Evolutionary conservation across 805 yeast species (phyloP).

Genomic region (Wickerhamomyces alni): DNA sequence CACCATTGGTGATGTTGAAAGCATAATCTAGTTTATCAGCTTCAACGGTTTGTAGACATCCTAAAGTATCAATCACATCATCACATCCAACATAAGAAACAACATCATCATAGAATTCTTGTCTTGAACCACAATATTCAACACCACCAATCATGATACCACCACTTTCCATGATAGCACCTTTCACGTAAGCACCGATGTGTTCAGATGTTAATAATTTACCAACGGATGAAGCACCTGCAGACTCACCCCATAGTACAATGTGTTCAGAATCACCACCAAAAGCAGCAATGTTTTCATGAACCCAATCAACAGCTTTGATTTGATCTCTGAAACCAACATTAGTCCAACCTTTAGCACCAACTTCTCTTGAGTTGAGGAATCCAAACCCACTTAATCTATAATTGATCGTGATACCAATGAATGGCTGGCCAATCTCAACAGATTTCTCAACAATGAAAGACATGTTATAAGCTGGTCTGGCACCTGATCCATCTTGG

Average conservation of each 20-base stretch:
- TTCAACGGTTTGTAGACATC: slow-evolving; percentile 12
- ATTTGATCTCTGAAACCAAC: slow-evolving; percentile 32
- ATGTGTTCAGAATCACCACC: slow-evolving; percentile 31
- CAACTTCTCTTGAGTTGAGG: slow-evolving; percentile 20
- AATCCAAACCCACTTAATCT: slow-evolving; percentile 33
- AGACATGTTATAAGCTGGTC: slow-evolving; percentile 13
- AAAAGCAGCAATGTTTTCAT: slow-evolving; percentile 26
- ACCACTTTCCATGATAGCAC: slow-evolving; percentile 16
- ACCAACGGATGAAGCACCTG: slow-evolving; percentile 27
- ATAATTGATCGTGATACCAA: slow-evolving; percentile 32
- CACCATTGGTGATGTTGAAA: slow-evolving; percentile 12
- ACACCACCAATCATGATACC: slow-evolving; percentile 4
- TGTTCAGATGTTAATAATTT: slow-evolving; percentile 6
- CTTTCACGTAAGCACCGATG: slow-evolving; percentile 9
- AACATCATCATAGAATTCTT: slow-evolving; percentile 3
- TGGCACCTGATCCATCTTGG: slow-evolving; percentile 19
- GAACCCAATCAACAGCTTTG: slow-evolving; percentile 31
- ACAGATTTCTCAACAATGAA: slow-evolving; percentile 13
- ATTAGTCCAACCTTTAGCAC: slow-evolving; percentile 23
- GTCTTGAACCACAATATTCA: slow-evolving; percentile 2
- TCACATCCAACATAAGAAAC: slow-evolving; percentile 10
- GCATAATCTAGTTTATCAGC: slow-evolving; percentile 3
- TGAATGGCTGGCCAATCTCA: slow-evolving; percentile 19
- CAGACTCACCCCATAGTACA: slow-evolving; percentile 32
- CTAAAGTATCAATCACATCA: slow-evolving; percentile 5